Evolutionary conservation across 2,329 filamentous ascomycete genomes (phyloP), one percentile per base, ranked within the genome.

Genomic region (Microdochium trichocladiopsis): DNA sequence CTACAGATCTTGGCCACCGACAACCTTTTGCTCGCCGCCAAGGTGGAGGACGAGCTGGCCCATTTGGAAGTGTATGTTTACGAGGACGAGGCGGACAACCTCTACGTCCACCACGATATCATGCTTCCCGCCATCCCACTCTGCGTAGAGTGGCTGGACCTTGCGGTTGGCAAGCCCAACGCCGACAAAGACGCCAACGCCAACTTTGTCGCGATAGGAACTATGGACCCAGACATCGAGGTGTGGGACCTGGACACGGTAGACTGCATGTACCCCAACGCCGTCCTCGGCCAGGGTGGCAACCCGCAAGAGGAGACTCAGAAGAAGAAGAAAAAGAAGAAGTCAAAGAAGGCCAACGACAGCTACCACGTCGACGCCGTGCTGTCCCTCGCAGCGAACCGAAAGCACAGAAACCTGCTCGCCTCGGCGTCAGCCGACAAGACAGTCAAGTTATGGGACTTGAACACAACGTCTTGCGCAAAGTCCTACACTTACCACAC

Each of bases 51-150:
- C 62, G 94, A 99, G 67, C 86, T 99, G 55, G 93, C 94, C 18
- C 93, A 97, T 70, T 78, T 99, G 24, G 94, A 99, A 69, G 88
- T 97, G 21, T 96, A 97, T 65, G 91, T 99, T 25, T 99, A 97
- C 72, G 94, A 99, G 70, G 94, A 97, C 62, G 84, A 84, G 56
- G 88, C 86, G 47, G 94, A 97, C 72, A 99, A 99, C 68, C 85
- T 99, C 55, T 99, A 99, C 69, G 93, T 99, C 23, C 94, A 99
- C 74, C 94, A 99, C 79, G 94, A 99, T 70, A 95, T 99, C 62
- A 97, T 99, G 93, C 81, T 99, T 52, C 94, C 94, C 28, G 93
- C 93, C 23, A 96, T 99, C 65, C 94, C 94, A 11, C 83, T 99
- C 6, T 94, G 90, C 64, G 81, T 97, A 41, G 94, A 99, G 74